Base-by-base conservation (phyloP, 2,329 filamentous ascomycete species). In the Nannizziopsis barbatae region DNA sequence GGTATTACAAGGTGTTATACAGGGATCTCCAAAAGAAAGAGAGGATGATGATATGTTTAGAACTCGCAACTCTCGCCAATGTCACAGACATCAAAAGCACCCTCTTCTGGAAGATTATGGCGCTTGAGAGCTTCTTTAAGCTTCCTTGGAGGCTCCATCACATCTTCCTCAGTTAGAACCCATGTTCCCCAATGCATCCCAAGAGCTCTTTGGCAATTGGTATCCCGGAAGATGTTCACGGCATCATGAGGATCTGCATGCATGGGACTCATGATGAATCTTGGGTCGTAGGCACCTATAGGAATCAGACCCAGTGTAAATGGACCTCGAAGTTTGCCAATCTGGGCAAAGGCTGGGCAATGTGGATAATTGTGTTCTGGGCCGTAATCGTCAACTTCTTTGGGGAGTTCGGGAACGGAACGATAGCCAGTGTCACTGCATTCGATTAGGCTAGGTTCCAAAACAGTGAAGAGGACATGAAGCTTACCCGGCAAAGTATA, bases 141-240 rank as follows among this genome's bases (percentile, higher is more conserved):
- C 62, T 84, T 67, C 63, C 65, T 69, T 1, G 88, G 87, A 40
- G 90, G 90, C 68, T 95, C 88, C 49, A 89, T 64, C 1, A 94
- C 83, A 51, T 89, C 84, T 65, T 96, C 90, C 52, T 79, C 74
- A 0, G 89, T 95, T 56, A 95, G 66, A 0, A 86, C 81, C 87
- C 89, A 95, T 0, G 84, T 71, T 2, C 88, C 89, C 88, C 89
- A 95, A 62, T 95, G 90, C 57, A 95, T 95, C 1, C 79, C 89
- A 69, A 95, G 74, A 17, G 88, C 89, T 14, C 70, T 72, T 58
- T 77, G 73, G 70, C 89, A 95, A 56, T 75, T 76, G 0, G 86
- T 93, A 58, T 95, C 89, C 5, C 73, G 65, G 65, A 95, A 95
- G 57, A 96, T 95, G 58, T 92, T 86, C 33, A 95, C 88, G 0